These are phyloP conservation scores for Russula sp. DNA, from an alignment of 768 basidiomycete species.

Conservation along the genomic window DNA sequence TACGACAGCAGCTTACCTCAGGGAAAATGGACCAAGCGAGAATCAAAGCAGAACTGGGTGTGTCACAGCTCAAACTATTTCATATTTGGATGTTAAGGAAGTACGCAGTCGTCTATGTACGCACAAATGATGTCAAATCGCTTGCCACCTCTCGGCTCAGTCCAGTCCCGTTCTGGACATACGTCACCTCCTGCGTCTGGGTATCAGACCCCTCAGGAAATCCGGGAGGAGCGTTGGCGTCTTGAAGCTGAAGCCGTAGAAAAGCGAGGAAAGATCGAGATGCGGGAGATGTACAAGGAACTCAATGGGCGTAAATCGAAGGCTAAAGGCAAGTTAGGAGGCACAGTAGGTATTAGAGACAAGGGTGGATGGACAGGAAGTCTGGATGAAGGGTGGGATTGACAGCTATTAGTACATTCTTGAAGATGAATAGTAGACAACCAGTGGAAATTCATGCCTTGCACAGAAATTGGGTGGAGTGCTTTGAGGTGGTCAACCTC, in stretches of 20 bases:
- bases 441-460: too few relatives aligned
- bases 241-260: slow-evolving; percentile 45
- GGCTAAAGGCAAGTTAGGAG: slow-evolving; percentile 69
- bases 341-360: slow-evolving; percentile 53
- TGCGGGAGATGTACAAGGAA: slow-evolving; percentile 90
- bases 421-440: too few relatives aligned
- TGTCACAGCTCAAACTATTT: slow-evolving; percentile 24
- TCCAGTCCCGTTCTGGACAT: slow-evolving; percentile 38
- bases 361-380: slow-evolving; percentile 66
- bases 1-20: slow-evolving; percentile 71
- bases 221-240: slow-evolving; percentile 73
- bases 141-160: slow-evolving; percentile 36
- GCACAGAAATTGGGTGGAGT: too few relatives aligned
- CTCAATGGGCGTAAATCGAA: slow-evolving; percentile 78
- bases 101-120: slow-evolving; percentile 1
- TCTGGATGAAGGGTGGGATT: slow-evolving; percentile 30
- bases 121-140: slow-evolving; percentile 25
- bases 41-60: slow-evolving; percentile 93
- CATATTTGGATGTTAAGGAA: neutral
- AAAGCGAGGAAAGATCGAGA: slow-evolving; percentile 71
- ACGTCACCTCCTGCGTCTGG: slow-evolving; percentile 48
- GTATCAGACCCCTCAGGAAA: slow-evolving; percentile 71
- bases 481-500: too few relatives aligned
- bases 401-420: neutral
- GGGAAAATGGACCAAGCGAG: slow-evolving; percentile 87